Base-by-base conservation (phyloP, 2,329 filamentous ascomycete species). In the Trichoderma oligosporum region DNA sequence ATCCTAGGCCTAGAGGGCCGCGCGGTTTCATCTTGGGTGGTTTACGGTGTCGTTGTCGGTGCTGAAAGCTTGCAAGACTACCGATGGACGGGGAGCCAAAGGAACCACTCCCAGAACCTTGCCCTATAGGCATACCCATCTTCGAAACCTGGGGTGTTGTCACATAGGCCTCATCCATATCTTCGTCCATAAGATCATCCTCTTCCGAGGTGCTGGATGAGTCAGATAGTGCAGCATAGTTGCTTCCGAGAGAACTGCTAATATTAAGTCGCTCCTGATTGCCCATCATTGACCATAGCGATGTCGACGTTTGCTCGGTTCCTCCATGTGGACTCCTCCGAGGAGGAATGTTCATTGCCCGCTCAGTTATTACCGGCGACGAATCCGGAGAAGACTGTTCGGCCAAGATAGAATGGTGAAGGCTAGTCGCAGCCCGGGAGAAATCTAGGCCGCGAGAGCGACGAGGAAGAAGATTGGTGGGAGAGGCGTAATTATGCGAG, bases 371-470 rank as follows among this genome's bases (percentile, higher is more conserved):
- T 11, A 87, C 92, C 0, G 94, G 94, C 0, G 92, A 97, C 0
- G 91, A 94, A 70, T 96, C 91, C 3, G 92, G 91, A 4, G 89
- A 94, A 1, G 89, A 88, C 70, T 87, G 84, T 64, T 96, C 90
- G 56, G 93, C 92, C 7, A 97, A 82, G 0, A 89, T 97, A 14
- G 93, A 97, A 72, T 97, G 94, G 73, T 97, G 94, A 20, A 99
- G 79, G 69, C 92, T 96, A 9, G 93, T 97, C 61, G 91, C 94
- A 9, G 92, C 92, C 64, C 93, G 83, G 38, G 93, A 93, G 72
- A 96, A 97, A 74, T 97, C 93, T 60, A 97, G 79, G 41, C 93
- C 93, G 56, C 93, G 84, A 27, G 92, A 97, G 60, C 92, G 86
- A 62, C 93, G 85, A 16, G 93, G 93, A 7, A 97, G 81, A 45